Evolutionary conservation across 208 protist species (phyloP), one percentile per base, ranked within the genome.

Genomic region (Vickermania ingenoplastis): DNA sequence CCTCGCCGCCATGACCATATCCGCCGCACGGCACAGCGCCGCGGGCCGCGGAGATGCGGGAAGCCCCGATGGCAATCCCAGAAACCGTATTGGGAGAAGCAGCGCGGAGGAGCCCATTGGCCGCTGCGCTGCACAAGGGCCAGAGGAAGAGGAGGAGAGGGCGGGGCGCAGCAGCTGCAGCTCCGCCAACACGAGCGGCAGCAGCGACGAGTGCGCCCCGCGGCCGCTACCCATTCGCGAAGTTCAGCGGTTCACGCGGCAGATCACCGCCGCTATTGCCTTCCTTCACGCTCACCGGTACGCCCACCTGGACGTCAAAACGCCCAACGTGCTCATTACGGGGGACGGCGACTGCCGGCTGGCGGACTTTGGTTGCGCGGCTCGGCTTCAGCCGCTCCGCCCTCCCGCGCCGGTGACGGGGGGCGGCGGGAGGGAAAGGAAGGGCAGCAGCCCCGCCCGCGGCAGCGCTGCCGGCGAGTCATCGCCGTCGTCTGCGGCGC

Each of bases 241-340:
- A 61, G 73, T 89, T 5, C 77, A 79, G 53, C 71, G 73, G 28
- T 88, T 91, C 54, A 80, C 75, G 1, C 55, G 41, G 3, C 79
- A 97, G 61, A 83, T 92, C 3, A 60, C 95, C 7, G 52, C 69
- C 28, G 91, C 82, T 4, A 62, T 97, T 3, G 49, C 63, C 41
- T 97, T 95, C 63, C 61, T 97, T 31, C 91, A 96, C 69, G 25
- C 54, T 7, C 68, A 94, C 66, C 57, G 73, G 49, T 91, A 95
- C 59, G 86, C 81, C n/a, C 90, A 96, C 59, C 73, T 88, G 51
- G 91, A 97, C 71, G 76, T 97, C 28, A 97, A 97, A 65, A 90
- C 81, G 14, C 86, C 85, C 0, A 97, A 97, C 55, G 77, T 95
- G 54, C 69, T 97, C 26, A 58, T 97, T 14, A 89, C 78, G 17